Evolutionary conservation across 2,329 filamentous ascomycete species (phyloP).

Genomic region (Clathrospora elynae): DNA sequence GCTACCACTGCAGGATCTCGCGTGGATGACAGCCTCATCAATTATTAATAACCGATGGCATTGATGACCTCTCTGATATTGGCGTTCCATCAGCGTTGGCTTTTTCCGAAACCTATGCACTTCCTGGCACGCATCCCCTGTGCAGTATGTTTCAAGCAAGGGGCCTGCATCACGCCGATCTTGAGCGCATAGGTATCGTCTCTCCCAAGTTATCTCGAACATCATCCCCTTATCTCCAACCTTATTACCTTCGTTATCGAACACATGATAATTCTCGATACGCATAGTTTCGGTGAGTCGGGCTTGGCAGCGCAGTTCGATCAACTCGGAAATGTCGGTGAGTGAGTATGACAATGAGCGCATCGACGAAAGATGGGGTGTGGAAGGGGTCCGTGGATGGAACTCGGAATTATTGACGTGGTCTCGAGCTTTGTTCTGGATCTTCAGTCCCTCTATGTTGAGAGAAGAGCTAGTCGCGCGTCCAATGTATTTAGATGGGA

Average conservation of each 20-base stretch:
- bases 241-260: conserved; percentile 32
- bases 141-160: conserved; percentile 34
- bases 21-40: conserved; percentile 19
- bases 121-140: conserved; percentile 24
- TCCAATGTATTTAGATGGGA: conserved; percentile 13
- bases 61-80: conserved; percentile 4
- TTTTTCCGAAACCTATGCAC: conserved; percentile 27
- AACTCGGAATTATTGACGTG: not conserved
- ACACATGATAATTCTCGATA: conserved; percentile 12
- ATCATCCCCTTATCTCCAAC: conserved; percentile 23
- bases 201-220: conserved; percentile 11
- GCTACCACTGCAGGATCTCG: conserved; percentile 24
- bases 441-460: conserved; percentile 16
- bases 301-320: conserved; percentile 21
- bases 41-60: conserved; percentile 17
- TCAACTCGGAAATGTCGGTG: conserved; percentile 43
- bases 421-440: conserved; percentile 12
- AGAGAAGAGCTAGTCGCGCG: conserved; percentile 9
- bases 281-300: conserved; percentile 16
- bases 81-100: conserved; percentile 18
- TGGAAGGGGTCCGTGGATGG: conserved; percentile 2
- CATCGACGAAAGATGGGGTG: conserved; percentile 12
- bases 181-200: conserved; percentile 23
- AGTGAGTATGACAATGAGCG: conserved; percentile 20
- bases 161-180: conserved; percentile 27